Evolutionary conservation across 2,329 filamentous ascomycete species (phyloP).

Genomic region (Uncinocarpus reesii): DNA sequence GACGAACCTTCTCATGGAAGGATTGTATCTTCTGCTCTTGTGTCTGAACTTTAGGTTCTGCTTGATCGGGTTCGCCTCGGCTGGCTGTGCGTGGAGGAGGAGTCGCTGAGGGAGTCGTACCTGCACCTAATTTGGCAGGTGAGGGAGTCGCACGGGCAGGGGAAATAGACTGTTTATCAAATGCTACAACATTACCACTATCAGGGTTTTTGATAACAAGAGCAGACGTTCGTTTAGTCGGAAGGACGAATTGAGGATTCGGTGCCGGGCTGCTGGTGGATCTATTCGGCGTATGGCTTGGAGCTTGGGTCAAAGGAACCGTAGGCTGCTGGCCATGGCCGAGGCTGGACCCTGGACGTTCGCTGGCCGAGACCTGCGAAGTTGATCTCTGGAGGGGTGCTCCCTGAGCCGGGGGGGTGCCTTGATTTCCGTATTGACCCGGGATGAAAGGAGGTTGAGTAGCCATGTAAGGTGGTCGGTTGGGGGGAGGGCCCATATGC

Average conservation of each 20-base stretch:
- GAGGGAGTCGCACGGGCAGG: constrained; percentile 47
- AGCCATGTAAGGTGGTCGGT: constrained; percentile 38
- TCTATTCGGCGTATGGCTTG: constrained; percentile 43
- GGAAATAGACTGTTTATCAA: constrained; percentile 57
- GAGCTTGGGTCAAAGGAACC: constrained; percentile 31
- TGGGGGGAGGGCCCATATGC: constrained; percentile 32
- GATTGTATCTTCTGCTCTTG: constrained; percentile 73
- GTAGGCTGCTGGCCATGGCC: constrained; percentile 46
- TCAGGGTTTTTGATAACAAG: constrained; percentile 76
- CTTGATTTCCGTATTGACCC: constrained; percentile 41
- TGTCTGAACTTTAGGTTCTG: constrained; percentile 65
- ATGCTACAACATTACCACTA: constrained; percentile 64
- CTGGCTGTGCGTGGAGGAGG: constrained; percentile 68
- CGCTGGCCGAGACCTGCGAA: constrained; percentile 64
- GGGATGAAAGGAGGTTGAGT: constrained; percentile 42
- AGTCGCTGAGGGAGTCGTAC: constrained; percentile 58
- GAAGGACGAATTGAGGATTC: constrained; percentile 54
- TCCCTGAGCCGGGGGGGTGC: constrained; percentile 46
- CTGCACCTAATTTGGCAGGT: constrained; percentile 38
- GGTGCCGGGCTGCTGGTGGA: constrained; percentile 50
- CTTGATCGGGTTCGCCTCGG: constrained; percentile 48
- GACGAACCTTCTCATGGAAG: constrained; percentile 46
- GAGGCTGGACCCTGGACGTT: constrained; percentile 52
- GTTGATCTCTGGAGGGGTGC: constrained; percentile 69
- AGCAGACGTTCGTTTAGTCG: constrained; percentile 56